phyloP scores from a whole-genome alignment of 2,329 filamentous ascomycete species.

The Sporothrix mexicana region DNA sequence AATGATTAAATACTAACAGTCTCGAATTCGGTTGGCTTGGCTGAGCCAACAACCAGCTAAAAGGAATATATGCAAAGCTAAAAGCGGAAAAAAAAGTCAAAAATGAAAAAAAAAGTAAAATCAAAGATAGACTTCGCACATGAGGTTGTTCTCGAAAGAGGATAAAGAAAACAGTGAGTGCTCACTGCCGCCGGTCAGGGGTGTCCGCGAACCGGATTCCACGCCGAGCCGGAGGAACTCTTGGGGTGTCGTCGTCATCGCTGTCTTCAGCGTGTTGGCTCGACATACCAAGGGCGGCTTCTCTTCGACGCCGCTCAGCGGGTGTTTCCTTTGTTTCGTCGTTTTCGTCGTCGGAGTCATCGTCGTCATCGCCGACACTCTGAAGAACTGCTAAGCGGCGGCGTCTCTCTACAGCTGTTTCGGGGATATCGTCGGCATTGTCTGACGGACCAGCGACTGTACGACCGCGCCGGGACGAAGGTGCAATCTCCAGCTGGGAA shows the following conservation, averaged over 20 bases:
- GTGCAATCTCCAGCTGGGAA: conserved; percentile 15
- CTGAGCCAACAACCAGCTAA: too few species aligned
- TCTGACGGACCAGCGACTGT: background rate
- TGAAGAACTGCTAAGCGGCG: conserved; percentile 64
- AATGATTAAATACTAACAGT: too few species aligned
- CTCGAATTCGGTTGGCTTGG: too few species aligned
- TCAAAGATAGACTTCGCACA: background rate
- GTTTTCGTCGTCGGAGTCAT: conserved; percentile 47
- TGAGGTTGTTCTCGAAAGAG: background rate
- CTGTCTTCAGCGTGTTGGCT: conserved; percentile 52
- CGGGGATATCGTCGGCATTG: conserved; percentile 43
- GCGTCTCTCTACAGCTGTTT: conserved; percentile 73
- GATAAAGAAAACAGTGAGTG: too few species aligned
- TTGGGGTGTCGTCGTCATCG: conserved; percentile 63
- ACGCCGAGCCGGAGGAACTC: conserved; percentile 58
- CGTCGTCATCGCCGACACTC: conserved; percentile 51
- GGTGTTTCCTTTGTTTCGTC: conserved; percentile 66
- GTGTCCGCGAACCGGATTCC: conserved; percentile 68
- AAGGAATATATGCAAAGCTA: too few species aligned
- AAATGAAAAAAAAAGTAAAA: background rate
- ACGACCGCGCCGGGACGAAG: background rate
- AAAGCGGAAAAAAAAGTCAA: background rate
- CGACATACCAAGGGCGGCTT: conserved; percentile 72
- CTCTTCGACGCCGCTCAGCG: conserved; percentile 73
- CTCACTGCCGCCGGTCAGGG: conserved; percentile 37